phyloP scores from a whole-genome alignment of 768 basidiomycete species.

The Arthromyces matolae region DNA sequence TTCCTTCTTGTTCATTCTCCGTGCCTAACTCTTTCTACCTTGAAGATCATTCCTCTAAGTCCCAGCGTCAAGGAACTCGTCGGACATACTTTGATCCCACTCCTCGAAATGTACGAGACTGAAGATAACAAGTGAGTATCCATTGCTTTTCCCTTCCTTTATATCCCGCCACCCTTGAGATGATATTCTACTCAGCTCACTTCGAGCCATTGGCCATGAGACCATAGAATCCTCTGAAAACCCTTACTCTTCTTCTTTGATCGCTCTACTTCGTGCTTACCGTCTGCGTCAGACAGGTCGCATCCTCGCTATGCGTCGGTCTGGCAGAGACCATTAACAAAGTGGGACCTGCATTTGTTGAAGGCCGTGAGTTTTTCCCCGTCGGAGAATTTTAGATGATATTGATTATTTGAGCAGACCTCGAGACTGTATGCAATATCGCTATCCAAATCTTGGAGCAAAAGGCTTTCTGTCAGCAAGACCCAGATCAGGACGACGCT shows the following conservation, averaged over 20 bases:
- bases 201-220: slow-evolving; percentile 67
- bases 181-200: slow-evolving; percentile 77
- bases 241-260: slow-evolving; percentile 19
- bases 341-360: slow-evolving; percentile 83
- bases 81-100: slow-evolving; percentile 63
- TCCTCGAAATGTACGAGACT: slow-evolving; percentile 86
- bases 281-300: slow-evolving; percentile 65
- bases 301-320: slow-evolving; percentile 80
- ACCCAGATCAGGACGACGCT: slow-evolving; percentile 87
- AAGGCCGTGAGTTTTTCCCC: slow-evolving; percentile 54
- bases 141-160: slow-evolving; percentile 9
- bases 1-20: not conserved
- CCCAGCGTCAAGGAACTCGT: slow-evolving; percentile 76
- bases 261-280: slow-evolving; percentile 18
- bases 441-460: slow-evolving; percentile 86
- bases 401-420: slow-evolving; percentile 39
- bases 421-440: slow-evolving; percentile 76
- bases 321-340: slow-evolving; percentile 91
- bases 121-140: slow-evolving; percentile 94
- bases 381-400: not conserved
- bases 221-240: slow-evolving; percentile 39
- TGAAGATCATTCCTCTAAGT: slow-evolving; percentile 51
- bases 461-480: slow-evolving; percentile 94
- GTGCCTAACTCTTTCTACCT: slow-evolving; percentile 2
- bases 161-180: slow-evolving; percentile 25